These are phyloP conservation scores for Salinomyces thailandicus DNA, from an alignment of 2,329 filamentous ascomycete genomes.

Conservation along the genomic window DNA sequence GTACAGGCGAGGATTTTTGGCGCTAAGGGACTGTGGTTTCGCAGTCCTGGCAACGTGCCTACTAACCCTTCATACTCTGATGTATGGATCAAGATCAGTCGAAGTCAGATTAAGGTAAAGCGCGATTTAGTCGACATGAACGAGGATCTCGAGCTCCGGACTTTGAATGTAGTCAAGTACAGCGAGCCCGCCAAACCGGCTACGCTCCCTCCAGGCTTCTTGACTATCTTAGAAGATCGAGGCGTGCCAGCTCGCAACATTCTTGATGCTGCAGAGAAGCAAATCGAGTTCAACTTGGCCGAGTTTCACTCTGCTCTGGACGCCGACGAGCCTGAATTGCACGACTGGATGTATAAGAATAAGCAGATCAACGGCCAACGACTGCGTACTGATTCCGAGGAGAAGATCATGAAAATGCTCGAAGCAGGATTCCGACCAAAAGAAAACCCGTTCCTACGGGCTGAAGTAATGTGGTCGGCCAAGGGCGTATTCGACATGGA, in stretches of 20 bases:
- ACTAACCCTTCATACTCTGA: constrained; percentile 8
- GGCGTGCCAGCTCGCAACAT: constrained; percentile 41
- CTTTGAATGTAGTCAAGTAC: constrained; percentile 50
- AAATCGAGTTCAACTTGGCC: constrained; percentile 45
- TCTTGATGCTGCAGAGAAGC: constrained; percentile 38
- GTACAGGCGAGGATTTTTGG: constrained; percentile 62
- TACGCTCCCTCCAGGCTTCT: constrained; percentile 55
- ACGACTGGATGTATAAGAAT: too few species aligned
- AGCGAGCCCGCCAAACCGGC: constrained; percentile 42
- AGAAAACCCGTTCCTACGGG: constrained; percentile 9
- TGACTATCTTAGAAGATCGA: constrained; percentile 56
- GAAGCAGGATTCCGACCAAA: constrained; percentile 29
- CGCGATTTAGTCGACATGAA: constrained; percentile 4
- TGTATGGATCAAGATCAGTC: constrained; percentile 54
- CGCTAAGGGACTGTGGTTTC: constrained; percentile 66
- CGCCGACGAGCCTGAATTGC: constrained; percentile 28
- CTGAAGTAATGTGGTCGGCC: constrained; percentile 6
- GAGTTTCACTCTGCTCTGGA: constrained; percentile 44
- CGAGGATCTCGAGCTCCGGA: constrained; percentile 31
- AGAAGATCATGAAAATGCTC: constrained; percentile 46
- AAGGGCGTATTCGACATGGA: constrained; percentile 10
- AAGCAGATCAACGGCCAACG: too few species aligned
- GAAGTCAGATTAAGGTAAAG: constrained; percentile 56
- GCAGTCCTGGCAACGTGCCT: constrained; percentile 21
- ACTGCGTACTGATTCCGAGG: constrained; percentile 29